Percentiles rank a stretch among this genome's conserved stretches.
Evolutionary conservation across 352 stramenopile genomes (phyloP).

Genomic region (Globisporangium heterothallicum): DNA sequence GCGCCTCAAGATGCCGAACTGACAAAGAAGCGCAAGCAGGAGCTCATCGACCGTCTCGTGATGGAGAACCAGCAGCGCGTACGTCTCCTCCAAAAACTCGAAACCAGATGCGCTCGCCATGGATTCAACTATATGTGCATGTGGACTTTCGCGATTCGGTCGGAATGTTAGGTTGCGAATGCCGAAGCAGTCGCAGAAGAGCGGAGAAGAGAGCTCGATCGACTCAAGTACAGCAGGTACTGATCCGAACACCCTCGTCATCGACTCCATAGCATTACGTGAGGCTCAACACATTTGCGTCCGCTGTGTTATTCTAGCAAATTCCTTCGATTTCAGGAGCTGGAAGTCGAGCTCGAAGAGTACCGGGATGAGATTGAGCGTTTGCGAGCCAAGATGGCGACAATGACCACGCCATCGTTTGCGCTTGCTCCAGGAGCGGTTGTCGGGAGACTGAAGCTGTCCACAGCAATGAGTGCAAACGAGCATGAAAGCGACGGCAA

Average conservation of each 20-base stretch:
- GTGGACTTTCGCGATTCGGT: background rate
- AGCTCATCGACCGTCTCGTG: constrained; percentile 57
- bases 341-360: constrained; percentile 59
- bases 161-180: constrained; percentile 26
- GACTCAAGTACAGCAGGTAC: constrained; percentile 56
- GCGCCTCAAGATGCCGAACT: constrained; percentile 57
- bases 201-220: constrained; percentile 46
- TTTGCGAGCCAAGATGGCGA: constrained; percentile 25
- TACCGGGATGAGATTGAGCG: constrained; percentile 49
- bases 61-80: constrained; percentile 56
- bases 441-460: constrained; percentile 46
- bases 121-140: background rate
- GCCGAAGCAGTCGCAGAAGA: constrained; percentile 54
- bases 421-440: constrained; percentile 5
- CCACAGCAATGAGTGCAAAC: background rate
- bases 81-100: no score
- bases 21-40: constrained; percentile 51
- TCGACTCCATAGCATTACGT: no score
- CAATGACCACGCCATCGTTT: background rate
- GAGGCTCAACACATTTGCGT: no score
- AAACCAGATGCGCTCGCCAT: no score
- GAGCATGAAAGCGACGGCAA: background rate
- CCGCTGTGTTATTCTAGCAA: no score
- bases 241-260: no score
- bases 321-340: constrained; percentile 62